Evolutionary conservation across 2,329 filamentous ascomycete genomes (phyloP).

Genomic region (Colletotrichum siamense): DNA sequence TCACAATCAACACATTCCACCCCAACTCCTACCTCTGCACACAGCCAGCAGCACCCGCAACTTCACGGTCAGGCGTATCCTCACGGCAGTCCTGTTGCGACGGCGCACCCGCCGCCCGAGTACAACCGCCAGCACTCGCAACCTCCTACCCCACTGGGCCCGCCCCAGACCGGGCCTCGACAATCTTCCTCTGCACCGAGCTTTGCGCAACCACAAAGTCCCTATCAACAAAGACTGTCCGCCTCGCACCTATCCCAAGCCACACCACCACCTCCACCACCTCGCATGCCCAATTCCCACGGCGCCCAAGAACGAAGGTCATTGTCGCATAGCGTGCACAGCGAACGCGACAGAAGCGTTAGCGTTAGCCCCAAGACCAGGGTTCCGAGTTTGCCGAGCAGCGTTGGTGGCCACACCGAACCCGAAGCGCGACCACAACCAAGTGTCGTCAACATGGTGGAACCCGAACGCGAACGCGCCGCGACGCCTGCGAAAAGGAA

Average conservation of each 20-base stretch:
- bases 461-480: conserved; percentile 37
- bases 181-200: conserved; percentile 44
- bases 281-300: conserved; percentile 43
- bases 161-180: conserved; percentile 49
- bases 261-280: conserved; percentile 36
- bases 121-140: conserved; percentile 58
- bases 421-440: conserved; percentile 18
- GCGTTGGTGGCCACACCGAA: conserved; percentile 34
- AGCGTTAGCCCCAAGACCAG: conserved; percentile 83
- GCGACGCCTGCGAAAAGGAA: conserved; percentile 53
- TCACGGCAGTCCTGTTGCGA: conserved; percentile 58
- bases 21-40: conserved; percentile 66
- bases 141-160: conserved; percentile 58
- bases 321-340: conserved; percentile 60
- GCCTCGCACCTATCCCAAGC: conserved; percentile 28
- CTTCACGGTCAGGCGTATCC: conserved; percentile 55
- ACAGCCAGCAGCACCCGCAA: conserved; percentile 63
- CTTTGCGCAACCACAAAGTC: conserved; percentile 61
- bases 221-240: conserved; percentile 61
- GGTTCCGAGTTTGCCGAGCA: conserved; percentile 57
- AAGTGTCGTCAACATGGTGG: conserved; percentile 26
- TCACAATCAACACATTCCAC: conserved; percentile 65
- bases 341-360: conserved; percentile 72
- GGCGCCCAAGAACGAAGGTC: conserved; percentile 56
- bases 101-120: conserved; percentile 48